Conservation (phyloP, 2,329 filamentous ascomycete genomes). For the Fusarium vanettenii region DNA sequence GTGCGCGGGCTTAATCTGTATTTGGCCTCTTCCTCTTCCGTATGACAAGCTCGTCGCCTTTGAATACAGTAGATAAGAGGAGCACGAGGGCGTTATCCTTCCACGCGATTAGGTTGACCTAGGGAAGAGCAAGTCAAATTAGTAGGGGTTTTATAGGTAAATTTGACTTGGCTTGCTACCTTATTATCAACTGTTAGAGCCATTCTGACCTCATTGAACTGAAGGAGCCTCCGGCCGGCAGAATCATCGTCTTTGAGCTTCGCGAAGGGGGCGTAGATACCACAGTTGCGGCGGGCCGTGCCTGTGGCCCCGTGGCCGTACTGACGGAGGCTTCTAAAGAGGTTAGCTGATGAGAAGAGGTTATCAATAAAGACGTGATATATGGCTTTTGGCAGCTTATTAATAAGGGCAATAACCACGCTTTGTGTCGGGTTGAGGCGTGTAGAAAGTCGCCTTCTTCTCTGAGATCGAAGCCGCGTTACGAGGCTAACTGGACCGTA, state of each 20-base stretch:
- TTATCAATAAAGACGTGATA: conserved; percentile 26
- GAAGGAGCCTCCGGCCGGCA: background rate
- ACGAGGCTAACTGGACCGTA: background rate
- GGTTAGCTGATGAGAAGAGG: conserved; percentile 15
- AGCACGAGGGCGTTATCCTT: too few relatives aligned
- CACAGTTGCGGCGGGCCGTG: conserved; percentile 12
- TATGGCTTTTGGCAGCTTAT: conserved; percentile 6
- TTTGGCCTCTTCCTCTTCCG: too few relatives aligned
- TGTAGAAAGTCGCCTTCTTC: background rate
- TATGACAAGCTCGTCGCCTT: too few relatives aligned
- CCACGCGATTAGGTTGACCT: too few relatives aligned
- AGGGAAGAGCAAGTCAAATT: background rate
- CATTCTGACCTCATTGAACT: background rate
- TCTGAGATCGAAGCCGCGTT: background rate
- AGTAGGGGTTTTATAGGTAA: too few relatives aligned
- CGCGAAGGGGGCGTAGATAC: conserved; percentile 10
- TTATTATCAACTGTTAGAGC: too few relatives aligned
- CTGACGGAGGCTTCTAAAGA: conserved; percentile 5
- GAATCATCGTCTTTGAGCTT: conserved; percentile 9
- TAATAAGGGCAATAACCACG: conserved; percentile 22
- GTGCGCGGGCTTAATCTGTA: background rate
- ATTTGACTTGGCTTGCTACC: too few relatives aligned
- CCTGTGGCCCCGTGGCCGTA: conserved; percentile 10
- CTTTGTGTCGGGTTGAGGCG: conserved; percentile 14
- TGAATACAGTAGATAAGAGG: too few relatives aligned